These are phyloP conservation scores for Neonectria hederae DNA, from an alignment of 2,329 filamentous ascomycete genomes.

Conservation along the genomic window DNA sequence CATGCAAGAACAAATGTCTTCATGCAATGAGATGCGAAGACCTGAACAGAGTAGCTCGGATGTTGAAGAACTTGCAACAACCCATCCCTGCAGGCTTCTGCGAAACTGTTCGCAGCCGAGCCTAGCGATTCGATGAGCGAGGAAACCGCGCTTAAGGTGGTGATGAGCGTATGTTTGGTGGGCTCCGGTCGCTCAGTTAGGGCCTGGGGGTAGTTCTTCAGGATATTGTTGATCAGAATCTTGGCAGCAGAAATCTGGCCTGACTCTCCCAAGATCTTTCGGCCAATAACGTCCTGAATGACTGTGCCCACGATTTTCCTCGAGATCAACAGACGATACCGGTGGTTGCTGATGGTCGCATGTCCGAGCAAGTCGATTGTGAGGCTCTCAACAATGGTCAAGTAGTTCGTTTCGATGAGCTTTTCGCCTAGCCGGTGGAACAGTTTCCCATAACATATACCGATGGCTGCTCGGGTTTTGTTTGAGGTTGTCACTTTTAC, in stretches of 20 bases:
- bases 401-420: constrained; percentile 84
- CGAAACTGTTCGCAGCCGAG: constrained; percentile 80
- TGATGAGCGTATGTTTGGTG: constrained; percentile 84
- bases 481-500: constrained; percentile 81
- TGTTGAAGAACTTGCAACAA: constrained; percentile 92
- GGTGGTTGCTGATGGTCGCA: constrained; percentile 79
- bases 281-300: constrained; percentile 83
- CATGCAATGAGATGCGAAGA: constrained; percentile 86
- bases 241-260: constrained; percentile 86
- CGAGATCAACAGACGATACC: constrained; percentile 86
- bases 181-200: constrained; percentile 89
- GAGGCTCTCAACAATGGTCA: constrained; percentile 81
- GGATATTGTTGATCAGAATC: constrained; percentile 82
- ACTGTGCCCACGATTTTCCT: constrained; percentile 86
- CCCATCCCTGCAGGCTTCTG: constrained; percentile 86
- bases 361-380: constrained; percentile 83
- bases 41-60: constrained; percentile 94
- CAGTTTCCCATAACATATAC: constrained; percentile 86
- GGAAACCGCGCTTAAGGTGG: constrained; percentile 79
- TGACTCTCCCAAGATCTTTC: constrained; percentile 85
- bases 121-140: constrained; percentile 83
- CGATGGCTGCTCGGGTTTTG: constrained; percentile 81
- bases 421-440: constrained; percentile 82
- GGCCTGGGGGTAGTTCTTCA: constrained; percentile 94
- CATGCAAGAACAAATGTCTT: constrained; percentile 89